These are phyloP conservation scores for Daldinia bambusicola DNA, from an alignment of 495 filamentous ascomycete genomes.

Conservation along the genomic window DNA sequence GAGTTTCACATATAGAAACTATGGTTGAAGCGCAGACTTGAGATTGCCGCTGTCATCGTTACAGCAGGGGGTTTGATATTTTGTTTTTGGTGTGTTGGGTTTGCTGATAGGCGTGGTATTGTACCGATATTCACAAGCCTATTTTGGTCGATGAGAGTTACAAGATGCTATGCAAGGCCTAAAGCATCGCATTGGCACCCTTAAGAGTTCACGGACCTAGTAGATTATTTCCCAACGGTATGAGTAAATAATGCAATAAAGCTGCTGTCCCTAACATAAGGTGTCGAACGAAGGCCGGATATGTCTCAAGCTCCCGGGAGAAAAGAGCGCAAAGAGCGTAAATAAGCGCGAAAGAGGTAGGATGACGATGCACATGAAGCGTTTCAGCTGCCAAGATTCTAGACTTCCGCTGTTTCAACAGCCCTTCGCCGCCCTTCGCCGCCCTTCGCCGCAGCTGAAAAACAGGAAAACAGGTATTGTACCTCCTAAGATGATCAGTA, in stretches of 20 bases:
- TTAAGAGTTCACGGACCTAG: too few species aligned
- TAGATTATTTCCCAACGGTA: too few species aligned
- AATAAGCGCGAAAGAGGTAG: neutral
- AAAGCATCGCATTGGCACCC: too few species aligned
- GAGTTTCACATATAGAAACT: too few species aligned
- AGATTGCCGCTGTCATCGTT: neutral
- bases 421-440: constrained; percentile 9
- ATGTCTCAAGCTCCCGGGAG: neutral
- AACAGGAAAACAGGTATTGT: constrained; percentile 2
- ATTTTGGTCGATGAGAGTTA: too few species aligned
- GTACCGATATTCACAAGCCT: too few species aligned
- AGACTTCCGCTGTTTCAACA: constrained; percentile 37
- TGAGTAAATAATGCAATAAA: neutral
- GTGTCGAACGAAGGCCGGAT: neutral
- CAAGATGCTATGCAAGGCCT: too few species aligned
- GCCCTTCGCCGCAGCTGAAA: constrained; percentile 23
- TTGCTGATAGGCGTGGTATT: neutral
- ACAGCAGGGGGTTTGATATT: neutral
- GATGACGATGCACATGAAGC: neutral
- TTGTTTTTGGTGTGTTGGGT: neutral
- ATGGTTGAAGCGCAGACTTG: neutral
- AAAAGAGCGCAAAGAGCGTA: neutral
- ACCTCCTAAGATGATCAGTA: too few species aligned
- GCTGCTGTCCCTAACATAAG: neutral
- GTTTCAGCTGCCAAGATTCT: constrained; percentile 47